Evolutionary conservation across 305 asterid species (phyloP).

Genomic region (Rubia balearica): DNA sequence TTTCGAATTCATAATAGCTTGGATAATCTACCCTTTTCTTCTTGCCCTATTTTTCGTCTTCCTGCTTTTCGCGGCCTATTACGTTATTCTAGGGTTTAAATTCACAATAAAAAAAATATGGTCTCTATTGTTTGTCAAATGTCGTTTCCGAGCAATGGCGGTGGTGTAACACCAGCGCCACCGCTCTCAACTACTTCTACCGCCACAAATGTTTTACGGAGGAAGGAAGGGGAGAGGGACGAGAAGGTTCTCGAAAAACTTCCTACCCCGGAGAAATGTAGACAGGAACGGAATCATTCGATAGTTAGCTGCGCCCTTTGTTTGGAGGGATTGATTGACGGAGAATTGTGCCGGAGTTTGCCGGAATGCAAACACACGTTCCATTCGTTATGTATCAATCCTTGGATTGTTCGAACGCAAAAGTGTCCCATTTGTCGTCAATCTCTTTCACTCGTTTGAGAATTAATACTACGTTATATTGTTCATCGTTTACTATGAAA

Average conservation of each 20-base stretch:
- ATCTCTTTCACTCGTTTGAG: constrained; percentile 6
- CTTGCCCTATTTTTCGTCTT: background rate
- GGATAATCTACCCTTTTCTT: constrained; percentile 8
- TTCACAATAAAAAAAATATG: background rate
- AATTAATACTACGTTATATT: background rate
- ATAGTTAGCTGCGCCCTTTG: constrained; percentile 3
- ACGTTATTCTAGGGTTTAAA: background rate
- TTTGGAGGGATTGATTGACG: constrained; percentile 12
- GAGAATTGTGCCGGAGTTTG: constrained; percentile 11
- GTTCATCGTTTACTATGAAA: background rate
- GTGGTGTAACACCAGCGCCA: background rate
- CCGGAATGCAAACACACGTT: constrained; percentile 7
- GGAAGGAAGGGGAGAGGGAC: background rate
- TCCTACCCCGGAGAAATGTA: background rate
- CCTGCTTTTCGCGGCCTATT: background rate
- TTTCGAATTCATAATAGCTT: background rate
- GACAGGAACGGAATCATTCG: background rate
- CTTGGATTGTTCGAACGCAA: constrained; percentile 11
- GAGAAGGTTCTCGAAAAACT: background rate
- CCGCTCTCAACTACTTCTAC: background rate
- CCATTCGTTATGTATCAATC: constrained; percentile 2
- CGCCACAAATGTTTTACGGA: background rate
- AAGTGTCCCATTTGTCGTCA: constrained; percentile 12
- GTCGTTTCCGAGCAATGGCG: background rate
- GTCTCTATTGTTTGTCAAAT: background rate